phyloP scores from a whole-genome alignment of 2,329 filamentous ascomycete species.

The Stachybotrys chlorohalonatus region DNA sequence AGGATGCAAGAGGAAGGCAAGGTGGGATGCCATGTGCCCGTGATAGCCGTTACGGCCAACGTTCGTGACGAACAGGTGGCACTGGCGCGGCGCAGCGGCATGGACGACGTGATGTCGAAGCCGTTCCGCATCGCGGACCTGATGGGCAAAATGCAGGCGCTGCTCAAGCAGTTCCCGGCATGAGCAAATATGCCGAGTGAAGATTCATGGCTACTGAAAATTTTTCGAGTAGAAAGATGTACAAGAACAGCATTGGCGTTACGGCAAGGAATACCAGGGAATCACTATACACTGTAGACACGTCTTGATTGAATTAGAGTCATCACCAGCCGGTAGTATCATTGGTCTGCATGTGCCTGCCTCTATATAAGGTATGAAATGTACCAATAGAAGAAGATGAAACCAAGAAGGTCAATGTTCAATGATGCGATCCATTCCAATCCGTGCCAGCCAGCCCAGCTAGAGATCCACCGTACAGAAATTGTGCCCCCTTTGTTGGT shows the following conservation, averaged over 20 bases:
- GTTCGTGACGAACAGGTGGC: conserved; percentile 37
- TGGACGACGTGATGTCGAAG: conserved; percentile 48
- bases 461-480: background rate
- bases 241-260: too few species aligned
- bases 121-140: conserved; percentile 45
- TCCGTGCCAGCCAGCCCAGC: background rate
- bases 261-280: too few species aligned
- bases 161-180: conserved; percentile 1
- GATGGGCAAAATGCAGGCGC: conserved; percentile 41
- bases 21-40: conserved; percentile 25
- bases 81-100: conserved; percentile 24
- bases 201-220: too few species aligned
- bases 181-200: background rate
- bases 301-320: background rate
- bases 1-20: conserved; percentile 23
- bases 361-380: background rate
- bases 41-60: conserved; percentile 39
- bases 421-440: background rate
- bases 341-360: background rate
- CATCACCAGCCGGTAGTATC: background rate
- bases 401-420: background rate
- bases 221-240: too few species aligned
- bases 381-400: background rate
- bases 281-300: background rate
- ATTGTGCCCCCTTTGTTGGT: background rate